Evolutionary conservation across 129 eudicot species (phyloP), one percentile per base, ranked within the genome.

Genomic region (Flaveria bidentis): DNA sequence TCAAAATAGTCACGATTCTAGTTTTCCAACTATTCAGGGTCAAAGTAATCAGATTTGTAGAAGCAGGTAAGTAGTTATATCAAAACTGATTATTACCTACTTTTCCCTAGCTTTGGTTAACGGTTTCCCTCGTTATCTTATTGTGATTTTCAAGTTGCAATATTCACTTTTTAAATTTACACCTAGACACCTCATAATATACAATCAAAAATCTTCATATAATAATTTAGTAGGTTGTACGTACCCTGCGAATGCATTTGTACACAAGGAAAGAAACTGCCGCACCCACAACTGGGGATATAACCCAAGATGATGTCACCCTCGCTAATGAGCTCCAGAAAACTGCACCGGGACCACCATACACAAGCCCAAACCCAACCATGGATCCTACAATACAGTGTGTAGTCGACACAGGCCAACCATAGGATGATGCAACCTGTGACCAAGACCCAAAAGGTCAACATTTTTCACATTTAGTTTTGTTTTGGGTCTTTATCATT

Each of bases 351-450:
- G 88, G 75, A 58, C 98, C 98, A 41, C 98, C 98, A 71, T 91
- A 94, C 33, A 84, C 96, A 6, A 94, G 96, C 16, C 99, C 97
- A 36, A 94, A 94, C 25, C 99, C 99, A 41, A 94, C 99, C 99
- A 94, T 91, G 9, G 99, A 94, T 83, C 99, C 97, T 73, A 91
- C 92, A 25, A 94, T 94, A 78, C 99, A 94, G 75, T 94, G 99
- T 73, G 99, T 91, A 8, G 99, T 94, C 5, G 97, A 94, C 55
- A 94, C 99, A 30, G 96, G 99, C 96, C 87, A 89, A 26, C 99
- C 99, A 56, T 85, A 94, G 71, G 71, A 91, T 10, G 99, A 91
- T 61, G 99, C 96, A 73, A 91, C 96, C 99, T 94, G 84, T 94
- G 84, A 83, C 64, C 69, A 51, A 22, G 61, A 39, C 23, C 81